Evolutionary conservation across 768 basidiomycete species (phyloP).

Genomic region (Clitopilus hobsonii): DNA sequence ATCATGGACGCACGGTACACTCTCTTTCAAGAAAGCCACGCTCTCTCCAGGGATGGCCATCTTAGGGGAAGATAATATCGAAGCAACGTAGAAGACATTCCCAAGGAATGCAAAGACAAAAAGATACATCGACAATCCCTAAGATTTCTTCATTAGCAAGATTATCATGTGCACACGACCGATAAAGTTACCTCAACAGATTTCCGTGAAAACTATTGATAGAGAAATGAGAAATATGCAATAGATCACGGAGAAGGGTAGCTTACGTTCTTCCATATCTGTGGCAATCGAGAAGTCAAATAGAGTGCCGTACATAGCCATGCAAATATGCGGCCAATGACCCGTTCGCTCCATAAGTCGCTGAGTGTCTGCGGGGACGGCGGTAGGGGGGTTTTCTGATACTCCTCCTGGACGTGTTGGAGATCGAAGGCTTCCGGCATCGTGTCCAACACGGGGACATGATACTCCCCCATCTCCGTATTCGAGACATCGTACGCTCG

Average conservation of each 20-base stretch:
- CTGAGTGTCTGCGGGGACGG: constrained; percentile 18
- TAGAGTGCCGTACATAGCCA: constrained; percentile 95
- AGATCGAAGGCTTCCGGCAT: neutral
- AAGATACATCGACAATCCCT: constrained; percentile 91
- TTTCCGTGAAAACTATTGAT: constrained; percentile 71
- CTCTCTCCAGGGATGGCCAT: constrained; percentile 51
- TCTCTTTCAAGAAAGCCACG: constrained; percentile 68
- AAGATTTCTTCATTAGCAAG: neutral
- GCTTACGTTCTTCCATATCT: constrained; percentile 99
- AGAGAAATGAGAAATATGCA: constrained; percentile 2
- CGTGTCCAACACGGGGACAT: neutral
- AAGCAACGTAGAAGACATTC: constrained; percentile 89
- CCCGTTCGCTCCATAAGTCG: constrained; percentile 41
- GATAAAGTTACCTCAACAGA: constrained; percentile 66
- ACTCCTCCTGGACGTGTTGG: neutral
- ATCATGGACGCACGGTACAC: constrained; percentile 65
- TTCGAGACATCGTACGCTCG: constrained; percentile 7
- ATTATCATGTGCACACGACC: neutral
- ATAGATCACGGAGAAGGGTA: constrained; percentile 14
- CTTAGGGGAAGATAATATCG: constrained; percentile 77
- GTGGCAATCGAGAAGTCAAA: constrained; percentile 89
- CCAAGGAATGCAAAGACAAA: constrained; percentile 94
- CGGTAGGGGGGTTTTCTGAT: constrained; percentile 2
- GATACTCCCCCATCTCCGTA: neutral
- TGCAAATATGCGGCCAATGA: constrained; percentile 87